Conservation (phyloP, 352 stramenopile genomes). For the Phytophthora macrochlamydospora region DNA sequence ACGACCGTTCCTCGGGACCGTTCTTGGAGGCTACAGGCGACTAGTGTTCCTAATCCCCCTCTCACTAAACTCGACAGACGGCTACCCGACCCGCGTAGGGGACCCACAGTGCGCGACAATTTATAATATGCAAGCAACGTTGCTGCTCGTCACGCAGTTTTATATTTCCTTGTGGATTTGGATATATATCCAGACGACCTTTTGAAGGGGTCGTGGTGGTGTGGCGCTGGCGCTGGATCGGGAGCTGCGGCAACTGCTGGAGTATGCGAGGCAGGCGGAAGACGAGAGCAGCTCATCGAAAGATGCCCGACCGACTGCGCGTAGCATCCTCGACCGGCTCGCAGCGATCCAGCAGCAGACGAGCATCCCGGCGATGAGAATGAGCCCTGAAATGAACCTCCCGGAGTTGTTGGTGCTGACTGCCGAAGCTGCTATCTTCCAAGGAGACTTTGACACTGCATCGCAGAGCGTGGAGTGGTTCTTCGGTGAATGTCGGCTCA, state of each 20-base stretch:
- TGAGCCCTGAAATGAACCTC: slow-evolving; percentile 40
- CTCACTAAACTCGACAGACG: too few relatives aligned
- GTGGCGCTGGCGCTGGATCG: slow-evolving; percentile 57
- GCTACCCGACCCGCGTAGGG: too few relatives aligned
- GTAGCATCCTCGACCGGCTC: slow-evolving; percentile 47
- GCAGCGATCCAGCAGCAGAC: slow-evolving; percentile 37
- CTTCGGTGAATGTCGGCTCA: slow-evolving; percentile 57
- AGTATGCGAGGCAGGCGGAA: slow-evolving; percentile 42
- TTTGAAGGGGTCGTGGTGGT: neutral
- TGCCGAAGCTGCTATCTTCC: slow-evolving; percentile 69
- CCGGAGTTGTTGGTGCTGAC: slow-evolving; percentile 80
- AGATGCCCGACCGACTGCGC: slow-evolving; percentile 31
- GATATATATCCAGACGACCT: too few relatives aligned
- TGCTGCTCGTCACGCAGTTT: neutral
- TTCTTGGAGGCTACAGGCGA: too few relatives aligned
- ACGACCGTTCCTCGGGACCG: too few relatives aligned
- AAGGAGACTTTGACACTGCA: slow-evolving; percentile 71
- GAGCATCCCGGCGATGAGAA: slow-evolving; percentile 32
- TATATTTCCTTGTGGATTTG: too few relatives aligned
- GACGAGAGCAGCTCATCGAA: slow-evolving; percentile 19
- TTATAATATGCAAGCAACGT: slow-evolving; percentile 55
- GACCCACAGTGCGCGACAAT: slow-evolving; percentile 1
- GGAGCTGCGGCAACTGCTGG: slow-evolving; percentile 56
- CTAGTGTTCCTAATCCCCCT: too few relatives aligned
- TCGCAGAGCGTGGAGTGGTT: slow-evolving; percentile 69